Conservation (phyloP, 176 grass and related monocot genomes). For the Oryza australiensis region DNA sequence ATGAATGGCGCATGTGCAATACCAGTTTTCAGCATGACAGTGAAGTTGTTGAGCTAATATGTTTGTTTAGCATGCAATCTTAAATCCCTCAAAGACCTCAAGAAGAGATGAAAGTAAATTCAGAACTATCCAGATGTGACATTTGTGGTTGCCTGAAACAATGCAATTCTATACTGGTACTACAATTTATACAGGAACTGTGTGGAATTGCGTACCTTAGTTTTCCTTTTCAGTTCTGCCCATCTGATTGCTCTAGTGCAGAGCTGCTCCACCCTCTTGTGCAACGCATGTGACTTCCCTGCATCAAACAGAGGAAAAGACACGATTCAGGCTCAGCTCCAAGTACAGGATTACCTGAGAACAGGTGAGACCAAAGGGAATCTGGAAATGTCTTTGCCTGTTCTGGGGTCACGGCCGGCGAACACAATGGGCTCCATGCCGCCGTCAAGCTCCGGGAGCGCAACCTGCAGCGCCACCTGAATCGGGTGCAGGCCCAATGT, state of each 20-base stretch:
- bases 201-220: slow-evolving; percentile 50
- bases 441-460: slow-evolving; percentile 90
- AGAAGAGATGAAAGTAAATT: neutral
- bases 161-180: neutral
- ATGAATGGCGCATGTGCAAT: neutral
- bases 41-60: neutral
- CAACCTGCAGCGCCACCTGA: slow-evolving; percentile 96
- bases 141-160: neutral
- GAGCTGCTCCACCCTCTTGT: slow-evolving; percentile 98
- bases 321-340: neutral
- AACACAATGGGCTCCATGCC: slow-evolving; percentile 99
- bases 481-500: slow-evolving; percentile 92
- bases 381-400: slow-evolving; percentile 43
- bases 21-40: neutral
- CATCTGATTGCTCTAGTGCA: slow-evolving; percentile 96
- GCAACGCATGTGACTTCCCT: slow-evolving; percentile 98
- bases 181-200: neutral
- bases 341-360: neutral
- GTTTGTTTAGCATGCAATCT: neutral
- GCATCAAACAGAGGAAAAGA: slow-evolving; percentile 9
- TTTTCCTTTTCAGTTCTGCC: slow-evolving; percentile 96
- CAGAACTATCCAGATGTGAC: neutral
- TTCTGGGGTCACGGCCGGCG: slow-evolving; percentile 78
- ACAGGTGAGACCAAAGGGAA: neutral
- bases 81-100: neutral